Base-by-base conservation (phyloP, 2,329 filamentous ascomycete genomes). In the Chaetomiaceae sp. region DNA sequence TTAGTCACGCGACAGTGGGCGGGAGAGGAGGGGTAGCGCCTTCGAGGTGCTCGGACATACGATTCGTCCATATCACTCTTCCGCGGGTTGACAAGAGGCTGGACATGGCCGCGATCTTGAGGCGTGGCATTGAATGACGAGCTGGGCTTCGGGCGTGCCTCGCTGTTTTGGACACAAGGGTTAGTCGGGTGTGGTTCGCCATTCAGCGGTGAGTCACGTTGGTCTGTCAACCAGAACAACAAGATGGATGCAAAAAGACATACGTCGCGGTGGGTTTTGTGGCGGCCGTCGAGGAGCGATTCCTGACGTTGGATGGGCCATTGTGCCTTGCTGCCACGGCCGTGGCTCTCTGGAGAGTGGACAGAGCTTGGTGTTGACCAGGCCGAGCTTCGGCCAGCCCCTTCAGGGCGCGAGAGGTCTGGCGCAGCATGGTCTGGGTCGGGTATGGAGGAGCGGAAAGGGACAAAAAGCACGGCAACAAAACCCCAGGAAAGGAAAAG, bases 51-150 rank as follows among this genome's bases (percentile, higher is more conserved):
- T 12, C 17, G 49, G 48, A 77, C 85, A 60, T 83, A 89, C 85
- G 87, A 90, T 68, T 91, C 87, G 68, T 91, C 87, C 77, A 90
- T 84, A 56, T 86, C 81, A 51, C 75, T 75, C 53, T 73, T 70
- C 63, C 76, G 73, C 48, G 74, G 72, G 66, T 80, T 79, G 62
- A 82, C 79, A 55, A 89, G 75, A 55, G 85, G 84, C 60, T 87
- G 84, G 54, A 87, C 81, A 79, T 87, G 81, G 64, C 74, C 76
- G 50, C 72, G 72, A 51, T 70, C 64, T 58, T 72, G 68, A 63
- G 66, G 66, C 48, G 63, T 60, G 51, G 68, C 63, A 58, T 82
- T 82, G 69, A 82, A 82, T 13, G 80, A 75, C 47, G 85, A 78
- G 63, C 81, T 83, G 7, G 86, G 85, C 30, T 72, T 71, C 54